These are phyloP conservation scores for Sclerotinia sclerotiorum DNA, from an alignment of 2,329 filamentous ascomycete genomes.

Conservation along the genomic window DNA sequence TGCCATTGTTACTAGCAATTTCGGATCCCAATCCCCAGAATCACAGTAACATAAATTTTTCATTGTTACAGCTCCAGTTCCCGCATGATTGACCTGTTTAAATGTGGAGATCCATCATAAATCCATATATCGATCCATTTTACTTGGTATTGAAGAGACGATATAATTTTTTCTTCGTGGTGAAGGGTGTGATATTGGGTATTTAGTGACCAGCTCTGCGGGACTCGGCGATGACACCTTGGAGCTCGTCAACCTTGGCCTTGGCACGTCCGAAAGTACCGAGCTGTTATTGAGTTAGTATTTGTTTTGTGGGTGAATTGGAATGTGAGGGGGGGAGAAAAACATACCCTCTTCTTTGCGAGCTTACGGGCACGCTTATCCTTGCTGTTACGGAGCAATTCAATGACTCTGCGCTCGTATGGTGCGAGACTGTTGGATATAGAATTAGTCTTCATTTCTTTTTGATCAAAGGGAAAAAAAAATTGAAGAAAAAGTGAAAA, in stretches of 20 bases:
- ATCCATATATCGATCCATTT: constrained; percentile 7
- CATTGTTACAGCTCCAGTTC: constrained; percentile 32
- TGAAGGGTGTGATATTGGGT: constrained; percentile 26
- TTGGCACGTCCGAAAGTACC: constrained; percentile 98
- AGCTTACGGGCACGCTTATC: constrained; percentile 99
- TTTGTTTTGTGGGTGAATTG: neutral
- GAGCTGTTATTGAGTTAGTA: constrained; percentile 57
- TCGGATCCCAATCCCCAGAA: constrained; percentile 26
- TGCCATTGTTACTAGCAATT: constrained; percentile 23
- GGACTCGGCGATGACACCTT: constrained; percentile 95
- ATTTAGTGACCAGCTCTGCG: constrained; percentile 73
- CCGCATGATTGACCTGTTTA: constrained; percentile 7
- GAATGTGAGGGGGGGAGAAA: neutral
- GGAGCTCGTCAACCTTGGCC: constrained; percentile 99
- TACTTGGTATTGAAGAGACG: constrained; percentile 38
- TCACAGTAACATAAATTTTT: constrained; percentile 27
- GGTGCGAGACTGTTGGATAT: constrained; percentile 66
- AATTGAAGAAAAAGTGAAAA: constrained; percentile 18
- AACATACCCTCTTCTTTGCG: constrained; percentile 94
- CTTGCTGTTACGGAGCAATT: constrained; percentile 98
- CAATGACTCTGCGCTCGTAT: constrained; percentile 98
- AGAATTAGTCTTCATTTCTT: constrained; percentile 25
- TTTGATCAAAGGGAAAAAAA: too few relatives aligned
- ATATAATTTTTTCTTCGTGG: constrained; percentile 21
- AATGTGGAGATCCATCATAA: constrained; percentile 7